Evolutionary conservation across 208 protist species (phyloP), one percentile per base, ranked within the genome.

Genomic region (Leishmania arabica): DNA sequence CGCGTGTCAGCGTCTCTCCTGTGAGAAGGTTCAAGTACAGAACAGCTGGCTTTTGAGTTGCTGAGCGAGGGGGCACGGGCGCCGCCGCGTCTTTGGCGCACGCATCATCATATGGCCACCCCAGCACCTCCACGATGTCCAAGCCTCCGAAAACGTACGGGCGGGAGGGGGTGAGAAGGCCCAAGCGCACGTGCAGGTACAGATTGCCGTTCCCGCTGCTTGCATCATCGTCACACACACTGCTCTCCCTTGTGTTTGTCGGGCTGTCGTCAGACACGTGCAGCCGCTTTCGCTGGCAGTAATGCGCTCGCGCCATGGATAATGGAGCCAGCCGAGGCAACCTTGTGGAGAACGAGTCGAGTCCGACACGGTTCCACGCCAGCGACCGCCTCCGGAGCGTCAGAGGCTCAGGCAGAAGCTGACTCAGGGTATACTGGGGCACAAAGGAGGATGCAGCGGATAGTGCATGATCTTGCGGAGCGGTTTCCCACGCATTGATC

Each of bases 121-220:
- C 78, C 51, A 94, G 72, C 60, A 87, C 89, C 81, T 94, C 86
- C 51, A 94, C 84, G 68, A 84, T 86, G 58, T 92, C 86, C 72
- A 88, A 82, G 1, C 94, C 94, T 42, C 94, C 94, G 82, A 95
- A 97, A 21, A 91, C 86, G 40, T 76, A 84, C 24, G 94, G 94
- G 27, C 89, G 79, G 37, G 91, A 92, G 31, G 92, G 84, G n/a
- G 94, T 97, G 51, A 97, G 88, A 47, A 97, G 79, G 3, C 91
- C 89, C 13, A 93, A 80, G 31, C 92, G 88, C 42, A 91, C 84
- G 84, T 95, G 91, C 31, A 97, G 84, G 79, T 93, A 97, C 66
- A 95, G 83, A 66, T 64, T 53, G 9, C 47, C 68, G 47, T 78
- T 84, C 27, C 71, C 81, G 8, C 62, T 74, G 49, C 82, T 70